Base-by-base conservation (phyloP, 2,329 filamentous ascomycete species). In the Xylariales sp. region DNA sequence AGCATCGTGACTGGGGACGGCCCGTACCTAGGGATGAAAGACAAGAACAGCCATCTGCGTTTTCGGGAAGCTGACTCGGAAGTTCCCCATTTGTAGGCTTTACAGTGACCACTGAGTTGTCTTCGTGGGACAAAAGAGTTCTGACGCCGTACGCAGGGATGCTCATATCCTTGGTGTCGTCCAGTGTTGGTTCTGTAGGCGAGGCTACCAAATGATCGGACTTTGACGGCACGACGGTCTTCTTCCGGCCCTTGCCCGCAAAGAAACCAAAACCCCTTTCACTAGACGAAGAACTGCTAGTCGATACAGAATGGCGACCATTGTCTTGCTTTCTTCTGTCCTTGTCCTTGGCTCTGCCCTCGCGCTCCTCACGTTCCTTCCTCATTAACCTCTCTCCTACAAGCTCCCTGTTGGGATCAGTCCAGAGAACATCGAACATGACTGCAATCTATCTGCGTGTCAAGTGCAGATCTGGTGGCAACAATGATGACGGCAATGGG, bases 381-480 rank as follows among this genome's bases (percentile, higher is more conserved):
- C 67, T 69, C 2, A 69, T 65, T 12, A 69, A 69, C 41, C 70
- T 66, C 53, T 80, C 70, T 3, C 74, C 73, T 12, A 78, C 67
- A 7, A 69, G 64, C 58, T 80, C 72, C 43, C 66, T 62, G 37
- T 73, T 63, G 16, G 71, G 72, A 43, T 79, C 76, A 4, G 73
- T 74, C 76, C 76, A 80, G 34, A 76, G 61, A 22, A 80, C 71
- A 53, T 79, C 74, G 54, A 77, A 80, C 76, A 80, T 80, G 50
- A 22, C 21, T 35, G n/a, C 11, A 4, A 15, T 3, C 28, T 14
- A 5, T 9, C 12, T 24, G 33, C 14, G n/a, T n/a, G n/a, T n/a
- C n/a, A n/a, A n/a, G n/a, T n/a, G n/a, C n/a, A n/a, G n/a, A n/a
- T n/a, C n/a, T n/a, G n/a, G n/a, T n/a, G n/a, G n/a, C n/a, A n/a